Percentiles rank a stretch among this genome's conserved stretches.
phyloP scores from a whole-genome alignment of 208 protist species.

The Trypanosoma boissoni region DNA sequence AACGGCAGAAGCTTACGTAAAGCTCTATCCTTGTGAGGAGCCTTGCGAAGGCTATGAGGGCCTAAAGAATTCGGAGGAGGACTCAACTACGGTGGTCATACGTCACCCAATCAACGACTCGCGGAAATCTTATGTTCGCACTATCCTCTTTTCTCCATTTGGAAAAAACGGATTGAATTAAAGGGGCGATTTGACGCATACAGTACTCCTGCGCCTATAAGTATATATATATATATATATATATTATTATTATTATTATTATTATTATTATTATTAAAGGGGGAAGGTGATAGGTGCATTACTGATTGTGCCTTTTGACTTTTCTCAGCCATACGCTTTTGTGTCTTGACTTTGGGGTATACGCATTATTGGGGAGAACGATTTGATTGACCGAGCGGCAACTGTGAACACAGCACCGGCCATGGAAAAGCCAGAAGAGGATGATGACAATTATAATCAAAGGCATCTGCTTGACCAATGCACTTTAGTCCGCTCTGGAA shows the following conservation, averaged over 20 bases:
- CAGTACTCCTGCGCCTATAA: conserved; percentile 38
- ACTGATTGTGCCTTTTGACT: conserved; percentile 61
- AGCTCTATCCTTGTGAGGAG: conserved; percentile 62
- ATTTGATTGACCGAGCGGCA: conserved; percentile 44
- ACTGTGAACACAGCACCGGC: conserved; percentile 48
- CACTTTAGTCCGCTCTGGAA: conserved; percentile 53
- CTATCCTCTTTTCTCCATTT: conserved; percentile 47
- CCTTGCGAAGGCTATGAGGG: conserved; percentile 66
- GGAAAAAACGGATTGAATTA: conserved; percentile 26
- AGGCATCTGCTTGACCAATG: conserved; percentile 61
- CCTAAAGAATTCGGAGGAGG: conserved; percentile 52
- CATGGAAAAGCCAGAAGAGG: conserved; percentile 64
- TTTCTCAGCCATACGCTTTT: conserved; percentile 54
- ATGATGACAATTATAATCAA: conserved; percentile 50
- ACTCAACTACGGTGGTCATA: conserved; percentile 51
- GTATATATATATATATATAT: too few species aligned
- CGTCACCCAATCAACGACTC: conserved; percentile 58
- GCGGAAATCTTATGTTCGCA: conserved; percentile 46
- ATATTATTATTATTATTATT: too few species aligned
- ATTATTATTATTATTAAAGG: conserved; percentile 69
- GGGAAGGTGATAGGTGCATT: conserved; percentile 57
- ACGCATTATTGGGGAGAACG: conserved; percentile 55
- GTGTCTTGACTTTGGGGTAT: conserved; percentile 63
- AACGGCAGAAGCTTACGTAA: conserved; percentile 43
- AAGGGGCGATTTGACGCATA: conserved; percentile 37